Conservation (phyloP, 202 grass and related monocot species). For the Dendrocalamus latiflorus region DNA sequence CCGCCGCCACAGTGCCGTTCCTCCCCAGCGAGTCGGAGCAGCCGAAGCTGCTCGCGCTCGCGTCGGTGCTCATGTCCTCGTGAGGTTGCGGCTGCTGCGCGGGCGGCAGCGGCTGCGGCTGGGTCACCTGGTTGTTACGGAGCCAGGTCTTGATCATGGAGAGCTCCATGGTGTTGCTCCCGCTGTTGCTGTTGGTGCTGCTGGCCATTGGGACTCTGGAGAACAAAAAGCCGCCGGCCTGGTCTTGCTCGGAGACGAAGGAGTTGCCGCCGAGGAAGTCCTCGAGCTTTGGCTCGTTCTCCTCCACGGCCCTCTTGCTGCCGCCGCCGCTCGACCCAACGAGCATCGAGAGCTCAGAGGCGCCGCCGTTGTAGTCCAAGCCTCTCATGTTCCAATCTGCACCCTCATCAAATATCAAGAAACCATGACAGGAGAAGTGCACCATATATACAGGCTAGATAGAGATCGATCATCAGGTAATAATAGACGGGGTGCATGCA, state of each 20-base stretch:
- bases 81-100: not conserved
- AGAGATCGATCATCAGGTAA: not conserved
- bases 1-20: constrained; percentile 23
- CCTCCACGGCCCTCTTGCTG: constrained; percentile 31
- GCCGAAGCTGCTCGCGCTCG: constrained; percentile 32
- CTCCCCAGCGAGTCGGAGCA: constrained; percentile 39
- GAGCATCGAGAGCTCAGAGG: constrained; percentile 72
- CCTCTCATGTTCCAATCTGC: constrained; percentile 76
- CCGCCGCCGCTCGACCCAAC: constrained; percentile 59
- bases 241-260: constrained; percentile 60
- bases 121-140: constrained; percentile 52
- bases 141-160: constrained; percentile 94
- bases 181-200: constrained; percentile 31
- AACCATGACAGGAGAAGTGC: not conserved
- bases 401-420: constrained; percentile 40
- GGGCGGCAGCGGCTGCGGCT: not conserved
- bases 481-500: not conserved
- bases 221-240: constrained; percentile 46
- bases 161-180: constrained; percentile 70
- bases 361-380: constrained; percentile 61
- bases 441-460: not conserved
- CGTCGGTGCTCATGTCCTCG: constrained; percentile 49
- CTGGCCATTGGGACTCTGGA: constrained; percentile 35
- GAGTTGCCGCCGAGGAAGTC: constrained; percentile 89
- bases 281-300: constrained; percentile 73